Percentiles rank a stretch among this genome's conserved stretches.
Evolutionary conservation across 1,284 basidiomycete species (phyloP).

Genomic region (Rhodofomes roseus): DNA sequence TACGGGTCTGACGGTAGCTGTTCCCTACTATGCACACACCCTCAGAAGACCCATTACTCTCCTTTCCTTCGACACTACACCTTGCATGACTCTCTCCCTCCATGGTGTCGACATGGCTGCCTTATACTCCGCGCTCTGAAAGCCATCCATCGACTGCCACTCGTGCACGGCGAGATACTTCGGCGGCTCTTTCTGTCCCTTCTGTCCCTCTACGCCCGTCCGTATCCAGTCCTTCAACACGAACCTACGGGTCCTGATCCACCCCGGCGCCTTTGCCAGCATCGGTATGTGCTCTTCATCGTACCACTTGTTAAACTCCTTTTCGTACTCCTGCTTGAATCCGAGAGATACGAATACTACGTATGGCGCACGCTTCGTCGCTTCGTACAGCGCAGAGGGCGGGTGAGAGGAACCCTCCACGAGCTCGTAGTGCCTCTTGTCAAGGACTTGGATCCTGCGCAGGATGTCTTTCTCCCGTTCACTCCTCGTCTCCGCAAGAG

Average conservation of each 20-base stretch:
- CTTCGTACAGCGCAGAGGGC: conserved; percentile 26
- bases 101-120: conserved; percentile 29
- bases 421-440: conserved; percentile 48
- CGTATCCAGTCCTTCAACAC: conserved; percentile 26
- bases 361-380: conserved; percentile 27
- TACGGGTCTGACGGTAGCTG: too few species aligned
- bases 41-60: conserved; percentile 13
- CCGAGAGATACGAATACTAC: conserved; percentile 32
- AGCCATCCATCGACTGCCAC: conserved; percentile 23
- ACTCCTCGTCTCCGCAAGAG: conserved; percentile 48
- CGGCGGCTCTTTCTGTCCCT: conserved; percentile 21
- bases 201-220: conserved; percentile 14
- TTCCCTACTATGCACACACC: too few species aligned
- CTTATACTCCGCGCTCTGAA: conserved; percentile 26
- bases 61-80: conserved; percentile 16
- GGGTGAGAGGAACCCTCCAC: conserved; percentile 24
- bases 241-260: conserved; percentile 34
- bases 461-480: conserved; percentile 49
- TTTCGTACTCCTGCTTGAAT: conserved; percentile 33
- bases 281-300: conserved; percentile 35
- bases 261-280: conserved; percentile 32
- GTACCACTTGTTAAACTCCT: conserved; percentile 39
- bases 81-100: conserved; percentile 27
- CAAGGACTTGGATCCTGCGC: conserved; percentile 42
- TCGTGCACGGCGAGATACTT: conserved; percentile 36